Conservation (phyloP, 306 rosid species). For the Albizia julibrissin region DNA sequence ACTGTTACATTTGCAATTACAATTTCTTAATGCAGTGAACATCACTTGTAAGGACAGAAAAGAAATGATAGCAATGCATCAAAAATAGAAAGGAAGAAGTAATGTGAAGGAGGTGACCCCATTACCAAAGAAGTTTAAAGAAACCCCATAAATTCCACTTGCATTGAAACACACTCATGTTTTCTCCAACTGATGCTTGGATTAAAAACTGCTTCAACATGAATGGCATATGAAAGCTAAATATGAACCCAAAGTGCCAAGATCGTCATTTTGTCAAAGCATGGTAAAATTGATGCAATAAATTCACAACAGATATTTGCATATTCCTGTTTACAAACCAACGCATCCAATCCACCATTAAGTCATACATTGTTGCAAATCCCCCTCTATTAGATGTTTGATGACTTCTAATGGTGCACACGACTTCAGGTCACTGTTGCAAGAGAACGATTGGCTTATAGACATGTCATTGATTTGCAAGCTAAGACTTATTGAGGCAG, state of each 20-base stretch:
- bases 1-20: not conserved
- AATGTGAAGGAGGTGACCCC: not conserved
- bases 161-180: not conserved
- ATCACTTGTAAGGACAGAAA: not conserved
- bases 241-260: not conserved
- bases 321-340: no score
- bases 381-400: not conserved
- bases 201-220: conserved; percentile 5
- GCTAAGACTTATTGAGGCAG: no score
- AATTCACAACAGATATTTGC: no score
- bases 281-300: no score
- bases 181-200: not conserved
- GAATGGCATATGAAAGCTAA: not conserved
- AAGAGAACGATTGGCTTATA: no score
- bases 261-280: no score
- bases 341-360: not conserved
- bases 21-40: not conserved
- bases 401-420: no score
- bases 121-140: not conserved
- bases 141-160: not conserved
- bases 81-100: no score
- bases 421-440: no score
- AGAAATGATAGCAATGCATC: not conserved
- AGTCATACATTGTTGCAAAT: not conserved
- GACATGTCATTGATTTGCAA: no score